Evolutionary conservation across 768 basidiomycete genomes (phyloP), one percentile per base, ranked within the genome.

Genomic region (Sistotremastrum suecicum): DNA sequence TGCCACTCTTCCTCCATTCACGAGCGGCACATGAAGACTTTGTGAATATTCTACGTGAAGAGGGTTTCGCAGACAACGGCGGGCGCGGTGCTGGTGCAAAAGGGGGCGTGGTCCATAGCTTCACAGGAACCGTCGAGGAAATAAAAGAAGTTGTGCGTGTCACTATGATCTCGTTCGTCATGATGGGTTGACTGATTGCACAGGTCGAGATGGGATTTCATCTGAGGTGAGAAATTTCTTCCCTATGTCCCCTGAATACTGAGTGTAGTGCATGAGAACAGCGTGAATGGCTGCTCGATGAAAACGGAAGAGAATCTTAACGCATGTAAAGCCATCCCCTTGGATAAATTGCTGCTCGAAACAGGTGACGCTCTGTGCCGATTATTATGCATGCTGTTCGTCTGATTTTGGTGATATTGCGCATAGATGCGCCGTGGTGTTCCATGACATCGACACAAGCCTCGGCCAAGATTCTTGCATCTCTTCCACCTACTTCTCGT

Each of bases 61-160:
- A 79, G 51, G 78, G 82, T 1, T 83, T 82, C 55, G 68, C 70
- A 10, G 61, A 67, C 36, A 60, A 74, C 52, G 72, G 78, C 31
- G 80, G 80, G 3, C 60, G 57, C 48, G 60, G 57, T 31, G 63
- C 74, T 47, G 83, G 78, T 37, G 76, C 67, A 11, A 67, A 66
- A 20, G 79, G 83, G 3, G 86, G 85, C 1, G 86, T 89, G 20
- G 83, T 87, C 3, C 87, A 88, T 56, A 83, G 81, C 50, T 86
- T 86, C 60, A 86, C 85, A 0, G 87, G 87, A 3, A 71, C 70
- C 0, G 54, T 55, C 3, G 70, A 68, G 35, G 84, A 90, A 56
- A 74, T 71, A 9, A 53, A 58, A 5, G 84, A 88, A 55, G 61
- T 84, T 40, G 82, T 84, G 48, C 55, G 76, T 59, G 7, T 37